Conservation (phyloP, 2,329 filamentous ascomycete species). For the Talaromyces amestolkiae region DNA sequence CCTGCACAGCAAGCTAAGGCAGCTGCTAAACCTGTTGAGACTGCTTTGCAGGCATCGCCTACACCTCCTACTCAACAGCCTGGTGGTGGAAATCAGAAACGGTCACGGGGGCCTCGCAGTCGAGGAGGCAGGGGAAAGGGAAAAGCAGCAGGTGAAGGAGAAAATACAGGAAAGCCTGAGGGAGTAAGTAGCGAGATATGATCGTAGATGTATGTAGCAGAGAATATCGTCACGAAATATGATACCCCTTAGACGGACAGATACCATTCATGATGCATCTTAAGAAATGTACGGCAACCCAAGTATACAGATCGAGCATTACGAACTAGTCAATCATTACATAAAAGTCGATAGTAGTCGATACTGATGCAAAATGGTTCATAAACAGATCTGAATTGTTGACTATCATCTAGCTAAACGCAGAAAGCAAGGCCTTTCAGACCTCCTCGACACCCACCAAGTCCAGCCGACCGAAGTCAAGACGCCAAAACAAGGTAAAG, state of each 20-base stretch:
- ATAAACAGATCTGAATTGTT: neutral
- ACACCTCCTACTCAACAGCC: conserved; percentile 5
- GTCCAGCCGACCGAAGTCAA: conserved; percentile 72
- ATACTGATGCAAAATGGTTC: no score
- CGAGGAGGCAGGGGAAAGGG: conserved; percentile 19
- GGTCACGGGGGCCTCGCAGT: conserved; percentile 16
- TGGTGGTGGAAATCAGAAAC: conserved; percentile 13
- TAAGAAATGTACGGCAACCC: no score
- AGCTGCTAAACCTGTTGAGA: conserved; percentile 12
- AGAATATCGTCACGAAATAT: conserved; percentile 12
- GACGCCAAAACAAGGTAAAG: conserved; percentile 71
- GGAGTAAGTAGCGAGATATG: conserved; percentile 8
- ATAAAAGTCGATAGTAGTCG: no score
- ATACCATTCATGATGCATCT: neutral
- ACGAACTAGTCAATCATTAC: neutral
- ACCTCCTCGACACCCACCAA: conserved; percentile 85
- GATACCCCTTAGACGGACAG: conserved; percentile 11
- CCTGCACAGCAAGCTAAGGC: conserved; percentile 13
- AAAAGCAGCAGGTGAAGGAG: conserved; percentile 4
- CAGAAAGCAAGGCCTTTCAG: conserved; percentile 68
- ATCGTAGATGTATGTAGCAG: conserved; percentile 5
- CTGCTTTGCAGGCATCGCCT: conserved; percentile 8
- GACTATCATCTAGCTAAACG: conserved; percentile 38
- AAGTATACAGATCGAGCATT: no score
- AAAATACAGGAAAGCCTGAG: conserved; percentile 11